Evolutionary conservation across 2,329 filamentous ascomycete genomes (phyloP), one percentile per base, ranked within the genome.

Genomic region (Hymenoscyphus fructigenus): DNA sequence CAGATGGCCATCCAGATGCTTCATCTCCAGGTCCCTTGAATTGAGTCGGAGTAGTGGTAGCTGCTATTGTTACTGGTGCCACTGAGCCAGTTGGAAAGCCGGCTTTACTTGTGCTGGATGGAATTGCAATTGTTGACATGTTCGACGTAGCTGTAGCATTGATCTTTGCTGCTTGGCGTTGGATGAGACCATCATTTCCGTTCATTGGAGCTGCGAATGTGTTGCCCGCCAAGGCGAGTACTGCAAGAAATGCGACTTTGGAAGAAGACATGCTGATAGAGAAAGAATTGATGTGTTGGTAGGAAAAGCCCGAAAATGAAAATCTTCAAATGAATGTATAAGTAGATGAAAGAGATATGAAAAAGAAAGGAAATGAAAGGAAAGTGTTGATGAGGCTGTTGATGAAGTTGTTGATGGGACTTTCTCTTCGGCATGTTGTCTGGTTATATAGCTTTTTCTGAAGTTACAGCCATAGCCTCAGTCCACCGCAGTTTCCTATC

Each of bases 211-310:
- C 56, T 12, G 56, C 56, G 32, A 57, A 32, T 14, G 56, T 29
- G 12, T 7, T 29, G 14, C 56, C 28, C 29, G 28, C 32, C 12
- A 57, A 29, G 26, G 56, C 26, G 6, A 57, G 56, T n/a, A 34
- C 26, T 57, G 56, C 29, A 29, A 57, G 28, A n/a, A 57, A n/a
- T 20, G 56, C 28, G n/a, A 57, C 32, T 36, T 36, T 36, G 26
- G 56, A 32, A 34, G 56, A 57, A 57, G 56, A 29, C 56, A 57
- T 57, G 26, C 23, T 57, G n/a, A n/a, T 32, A 17, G 14, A 53
- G 9, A 57, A 17, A 17, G 14, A 26, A 20, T 10, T n/a, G 32
- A 29, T 14, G 56, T 15, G n/a, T 36, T n/a, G 14, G 14, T 10
- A 57, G n/a, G 12, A n/a, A 29, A 36, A 12, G 34, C 10, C 1